A percentile compares a stretch with the other conserved stretches of the same genome.
phyloP scores from a whole-genome alignment of 345 rosid species.

The Eucalyptus virginea region DNA sequence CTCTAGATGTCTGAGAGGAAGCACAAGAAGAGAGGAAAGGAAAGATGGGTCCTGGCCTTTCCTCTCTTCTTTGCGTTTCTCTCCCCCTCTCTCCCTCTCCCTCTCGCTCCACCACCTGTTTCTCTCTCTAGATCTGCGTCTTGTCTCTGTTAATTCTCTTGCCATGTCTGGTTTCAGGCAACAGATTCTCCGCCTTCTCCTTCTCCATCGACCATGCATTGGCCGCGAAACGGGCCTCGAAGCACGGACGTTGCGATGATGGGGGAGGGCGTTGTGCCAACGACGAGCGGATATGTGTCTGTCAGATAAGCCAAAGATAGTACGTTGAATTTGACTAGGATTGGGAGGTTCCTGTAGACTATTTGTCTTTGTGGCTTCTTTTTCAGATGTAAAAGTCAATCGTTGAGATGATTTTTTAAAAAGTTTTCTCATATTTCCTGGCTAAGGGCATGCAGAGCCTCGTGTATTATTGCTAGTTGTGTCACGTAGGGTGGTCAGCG shows the following conservation, averaged over 20 bases:
- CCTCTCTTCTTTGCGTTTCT: background rate
- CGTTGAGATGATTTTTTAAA: background rate
- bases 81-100: background rate
- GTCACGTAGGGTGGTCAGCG: fast-evolving
- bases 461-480: fast-evolving
- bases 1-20: background rate
- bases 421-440: no score
- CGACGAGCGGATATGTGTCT: background rate
- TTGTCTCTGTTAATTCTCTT: background rate
- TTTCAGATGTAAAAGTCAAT: background rate
- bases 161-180: background rate
- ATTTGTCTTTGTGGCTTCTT: background rate
- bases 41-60: background rate
- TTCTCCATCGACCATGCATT: background rate
- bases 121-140: background rate
- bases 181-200: background rate
- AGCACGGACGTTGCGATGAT: background rate
- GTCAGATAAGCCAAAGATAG: background rate
- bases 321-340: background rate
- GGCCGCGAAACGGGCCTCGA: background rate
- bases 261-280: background rate
- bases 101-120: background rate
- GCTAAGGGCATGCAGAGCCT: background rate
- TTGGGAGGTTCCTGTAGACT: background rate
- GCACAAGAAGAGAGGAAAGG: background rate